Percentiles rank a stretch among this genome's conserved stretches.
phyloP scores from a whole-genome alignment of 208 protist species.

The Histomonas meleagridis region DNA sequence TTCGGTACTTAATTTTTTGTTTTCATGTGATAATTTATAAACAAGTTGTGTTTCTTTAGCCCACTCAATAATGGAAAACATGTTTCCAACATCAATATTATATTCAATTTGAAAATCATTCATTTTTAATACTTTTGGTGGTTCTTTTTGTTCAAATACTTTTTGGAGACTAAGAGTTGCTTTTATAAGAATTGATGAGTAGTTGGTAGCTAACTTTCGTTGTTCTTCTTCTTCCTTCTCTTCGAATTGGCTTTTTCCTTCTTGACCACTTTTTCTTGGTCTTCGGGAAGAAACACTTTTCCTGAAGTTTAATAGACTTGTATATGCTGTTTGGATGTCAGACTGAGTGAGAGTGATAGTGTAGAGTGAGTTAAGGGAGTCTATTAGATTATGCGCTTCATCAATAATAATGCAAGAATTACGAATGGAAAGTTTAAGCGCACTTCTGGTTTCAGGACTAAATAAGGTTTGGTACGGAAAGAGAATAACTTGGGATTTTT shows the following conservation, averaged over 20 bases:
- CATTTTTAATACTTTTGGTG: background rate
- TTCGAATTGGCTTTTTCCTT: no score
- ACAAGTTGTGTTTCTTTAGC: background rate
- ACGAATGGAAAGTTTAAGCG: background rate
- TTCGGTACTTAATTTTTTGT: conserved; percentile 1
- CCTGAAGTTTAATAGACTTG: background rate
- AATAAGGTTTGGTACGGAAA: conserved; percentile 15
- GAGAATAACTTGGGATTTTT: background rate
- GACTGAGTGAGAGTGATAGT: background rate
- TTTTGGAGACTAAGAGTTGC: background rate
- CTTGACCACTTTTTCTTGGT: no score
- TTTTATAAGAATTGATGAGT: background rate
- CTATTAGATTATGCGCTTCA: conserved; percentile 28
- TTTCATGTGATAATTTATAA: background rate
- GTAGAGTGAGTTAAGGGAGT: background rate
- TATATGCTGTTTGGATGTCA: background rate
- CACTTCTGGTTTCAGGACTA: background rate
- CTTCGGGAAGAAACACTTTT: background rate
- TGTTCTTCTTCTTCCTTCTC: background rate
- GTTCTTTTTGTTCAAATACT: background rate
- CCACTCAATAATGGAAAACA: background rate
- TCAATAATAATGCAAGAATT: conserved; percentile 33
- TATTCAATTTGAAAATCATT: background rate
- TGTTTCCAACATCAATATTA: background rate
- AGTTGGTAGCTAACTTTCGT: no score